Conservation (phyloP, 2,329 filamentous ascomycete species). For the Hypoxylon sp. region DNA sequence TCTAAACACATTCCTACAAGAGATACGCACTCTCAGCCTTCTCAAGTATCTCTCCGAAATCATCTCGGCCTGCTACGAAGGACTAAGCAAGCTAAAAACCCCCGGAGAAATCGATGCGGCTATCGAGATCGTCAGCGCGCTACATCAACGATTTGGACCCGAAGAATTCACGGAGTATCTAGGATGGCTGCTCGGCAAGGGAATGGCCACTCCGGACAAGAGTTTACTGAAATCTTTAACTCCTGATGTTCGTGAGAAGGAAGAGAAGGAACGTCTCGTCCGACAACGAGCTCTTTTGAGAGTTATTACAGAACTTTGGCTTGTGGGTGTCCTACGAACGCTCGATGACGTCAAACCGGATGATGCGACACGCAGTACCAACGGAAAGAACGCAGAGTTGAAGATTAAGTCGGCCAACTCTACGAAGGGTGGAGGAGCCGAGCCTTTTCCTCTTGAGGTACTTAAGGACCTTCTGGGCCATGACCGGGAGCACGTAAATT, state of each 20-base stretch:
- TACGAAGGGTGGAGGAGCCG: slow-evolving; percentile 77
- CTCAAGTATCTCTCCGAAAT: slow-evolving; percentile 98
- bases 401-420: slow-evolving; percentile 69
- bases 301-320: slow-evolving; percentile 95
- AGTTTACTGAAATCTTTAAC: slow-evolving; percentile 82
- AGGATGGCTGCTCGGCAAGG: slow-evolving; percentile 92
- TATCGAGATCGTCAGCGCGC: slow-evolving; percentile 92
- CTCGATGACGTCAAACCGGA: slow-evolving; percentile 77
- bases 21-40: slow-evolving; percentile 90
- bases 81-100: slow-evolving; percentile 90
- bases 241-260: slow-evolving; percentile 88
- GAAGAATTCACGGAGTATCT: slow-evolving; percentile 91
- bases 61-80: slow-evolving; percentile 95
- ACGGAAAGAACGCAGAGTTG: slow-evolving; percentile 73
- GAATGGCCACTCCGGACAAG: slow-evolving; percentile 92
- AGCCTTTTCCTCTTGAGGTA: slow-evolving; percentile 97
- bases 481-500: slow-evolving; percentile 91
- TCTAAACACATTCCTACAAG: slow-evolving; percentile 86
- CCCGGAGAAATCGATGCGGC: slow-evolving; percentile 93
- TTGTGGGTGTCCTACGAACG: slow-evolving; percentile 88
- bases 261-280: slow-evolving; percentile 92
- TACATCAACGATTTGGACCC: slow-evolving; percentile 95
- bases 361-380: slow-evolving; percentile 72
- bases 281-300: slow-evolving; percentile 89
- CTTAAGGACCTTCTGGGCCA: slow-evolving; percentile 95